Base-by-base conservation (phyloP, 306 rosid genomes). In the Prunus mume region DNA sequence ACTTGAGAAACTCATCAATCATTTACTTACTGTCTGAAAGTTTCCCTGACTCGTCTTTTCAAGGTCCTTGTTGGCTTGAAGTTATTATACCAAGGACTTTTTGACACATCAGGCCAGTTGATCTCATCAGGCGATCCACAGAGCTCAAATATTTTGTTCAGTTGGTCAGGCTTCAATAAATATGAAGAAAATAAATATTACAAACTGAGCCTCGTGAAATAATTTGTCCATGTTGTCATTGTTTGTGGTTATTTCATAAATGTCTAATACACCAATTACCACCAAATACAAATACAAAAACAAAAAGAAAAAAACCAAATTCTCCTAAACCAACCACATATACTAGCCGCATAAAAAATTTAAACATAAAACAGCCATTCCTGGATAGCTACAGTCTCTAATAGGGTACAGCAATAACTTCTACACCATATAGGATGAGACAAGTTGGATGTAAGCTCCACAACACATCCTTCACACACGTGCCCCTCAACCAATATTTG, bases 81-180 rank as follows among this genome's bases (percentile, higher is more conserved):
- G 73, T 90, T 85, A 73, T 81, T 88, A 78, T 88, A 90, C 85
- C 83, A 88, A 75, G 90, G 84, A 62, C 60, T 81, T 78, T 88
- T 86, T 0, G 96, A 86, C 79, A 85, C 92, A 43, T 87, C 92
- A 62, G 96, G 92, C 96, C 96, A 90, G 74, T 83, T 90, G 73
- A 63, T 75, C 75, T 90, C 96, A 81, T 88, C 90, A 50, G 96
- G 92, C 0, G 89, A 87, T 73, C 96, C 92, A 86, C 96, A 90
- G 41, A 90, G 88, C 86, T 90, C 96, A 58, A 81, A 90, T 60
- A 90, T 88, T 81, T 90, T 90, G 77, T 83, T 90, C 61, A 90
- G 61, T 81, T 90, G 92, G 70, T 90, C 96, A 30, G 96, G 89
- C 95, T 90, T 69, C 71, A 90, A 76, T 12, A 46, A 32, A 69